phyloP scores from a whole-genome alignment of 441 rosid genomes.

The Bocquillonia castaneifolia region DNA sequence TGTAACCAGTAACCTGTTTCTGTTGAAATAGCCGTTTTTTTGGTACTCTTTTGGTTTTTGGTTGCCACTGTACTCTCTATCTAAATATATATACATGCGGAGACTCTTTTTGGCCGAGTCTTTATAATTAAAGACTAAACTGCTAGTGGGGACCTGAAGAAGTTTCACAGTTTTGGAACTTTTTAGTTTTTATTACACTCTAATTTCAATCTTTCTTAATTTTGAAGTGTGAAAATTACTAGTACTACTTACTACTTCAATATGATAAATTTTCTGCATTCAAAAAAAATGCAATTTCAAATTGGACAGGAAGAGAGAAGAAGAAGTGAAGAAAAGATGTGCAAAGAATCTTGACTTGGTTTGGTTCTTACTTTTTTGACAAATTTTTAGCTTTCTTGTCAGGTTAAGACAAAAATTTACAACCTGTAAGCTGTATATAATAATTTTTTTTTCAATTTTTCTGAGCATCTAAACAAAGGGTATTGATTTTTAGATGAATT shows the following conservation, averaged over 20 bases:
- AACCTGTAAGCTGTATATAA: background rate
- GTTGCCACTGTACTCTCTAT: no score
- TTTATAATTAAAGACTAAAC: background rate
- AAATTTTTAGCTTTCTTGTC: background rate
- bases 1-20: background rate
- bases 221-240: no score
- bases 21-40: constrained; percentile 27
- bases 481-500: background rate
- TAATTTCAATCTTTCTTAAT: no score
- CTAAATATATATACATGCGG: no score
- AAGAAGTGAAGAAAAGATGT: background rate
- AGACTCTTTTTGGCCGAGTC: background rate
- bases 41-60: constrained; percentile 13
- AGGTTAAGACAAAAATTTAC: constrained; percentile 12
- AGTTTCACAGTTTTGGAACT: background rate
- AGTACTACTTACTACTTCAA: no score
- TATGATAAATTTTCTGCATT: no score
- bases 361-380: background rate
- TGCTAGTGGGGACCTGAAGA: constrained; percentile 13
- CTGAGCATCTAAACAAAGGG: background rate
- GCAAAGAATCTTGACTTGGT: constrained; percentile 10
- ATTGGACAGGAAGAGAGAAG: background rate
- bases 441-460: background rate
- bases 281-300: background rate
- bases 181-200: no score